Evolutionary conservation across 2,329 filamentous ascomycete genomes (phyloP).

Genomic region (Exophiala lecanii-corni): DNA sequence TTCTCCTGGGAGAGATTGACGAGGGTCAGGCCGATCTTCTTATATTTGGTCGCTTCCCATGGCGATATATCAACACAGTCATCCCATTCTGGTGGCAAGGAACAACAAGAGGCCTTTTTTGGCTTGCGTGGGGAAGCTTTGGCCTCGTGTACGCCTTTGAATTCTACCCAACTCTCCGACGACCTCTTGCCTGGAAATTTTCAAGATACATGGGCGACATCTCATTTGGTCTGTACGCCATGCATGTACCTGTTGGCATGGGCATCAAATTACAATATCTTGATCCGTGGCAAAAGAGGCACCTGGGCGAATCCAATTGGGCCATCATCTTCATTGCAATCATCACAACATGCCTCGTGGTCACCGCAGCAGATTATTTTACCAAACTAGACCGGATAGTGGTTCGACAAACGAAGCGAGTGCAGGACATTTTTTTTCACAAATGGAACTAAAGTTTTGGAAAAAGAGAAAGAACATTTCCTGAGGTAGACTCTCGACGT

Average conservation of each 20-base stretch:
- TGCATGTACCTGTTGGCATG: slow-evolving; percentile 1
- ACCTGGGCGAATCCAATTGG: background rate
- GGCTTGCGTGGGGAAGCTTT: background rate
- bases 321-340: background rate
- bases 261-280: background rate
- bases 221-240: slow-evolving; percentile 3
- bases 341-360: background rate
- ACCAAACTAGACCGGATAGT: background rate
- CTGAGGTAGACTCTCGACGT: background rate
- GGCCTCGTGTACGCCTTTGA: background rate
- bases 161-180: background rate
- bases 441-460: slow-evolving; percentile 1
- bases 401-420: background rate
- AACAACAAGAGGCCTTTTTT: slow-evolving; percentile 33
- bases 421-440: background rate
- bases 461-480: background rate
- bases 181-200: background rate
- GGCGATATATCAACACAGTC: slow-evolving; percentile 34
- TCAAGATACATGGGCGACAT: slow-evolving; percentile 2
- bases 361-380: slow-evolving; percentile 5
- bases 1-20: slow-evolving; percentile 11
- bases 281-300: background rate
- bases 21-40: slow-evolving; percentile 1
- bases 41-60: slow-evolving; percentile 18
- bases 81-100: slow-evolving; percentile 34